phyloP scores from a whole-genome alignment of 371 early-diverging fungal species.

The Syncephalastrum racemosum region DNA sequence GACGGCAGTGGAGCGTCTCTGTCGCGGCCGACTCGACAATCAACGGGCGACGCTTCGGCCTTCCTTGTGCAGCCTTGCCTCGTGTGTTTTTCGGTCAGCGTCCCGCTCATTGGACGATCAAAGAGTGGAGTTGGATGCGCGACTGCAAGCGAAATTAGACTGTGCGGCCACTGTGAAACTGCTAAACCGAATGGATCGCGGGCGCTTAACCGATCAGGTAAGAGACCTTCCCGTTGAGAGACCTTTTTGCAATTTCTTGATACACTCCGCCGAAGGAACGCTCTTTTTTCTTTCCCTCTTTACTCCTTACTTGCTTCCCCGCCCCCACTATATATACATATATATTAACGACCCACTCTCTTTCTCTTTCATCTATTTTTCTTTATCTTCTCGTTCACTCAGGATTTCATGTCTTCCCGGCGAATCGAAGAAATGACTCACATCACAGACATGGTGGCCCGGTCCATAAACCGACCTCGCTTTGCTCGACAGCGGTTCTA shows the following conservation, averaged over 20 bases:
- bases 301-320: slow-evolving; percentile 7
- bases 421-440: slow-evolving; percentile 44
- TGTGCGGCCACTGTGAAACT: slow-evolving; percentile 18
- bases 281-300: no score
- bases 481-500: slow-evolving; percentile 25
- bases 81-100: slow-evolving; percentile 20
- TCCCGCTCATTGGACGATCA: slow-evolving; percentile 36
- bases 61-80: slow-evolving; percentile 28
- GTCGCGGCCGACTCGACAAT: slow-evolving; percentile 36
- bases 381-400: background rate
- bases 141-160: slow-evolving; percentile 23
- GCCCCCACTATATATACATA: slow-evolving; percentile 1
- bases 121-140: slow-evolving; percentile 15
- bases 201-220: slow-evolving; percentile 34
- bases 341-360: slow-evolving; percentile 8
- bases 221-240: slow-evolving; percentile 5
- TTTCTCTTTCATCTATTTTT: slow-evolving; percentile 12
- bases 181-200: slow-evolving; percentile 25
- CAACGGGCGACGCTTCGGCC: slow-evolving; percentile 27
- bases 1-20: slow-evolving; percentile 30
- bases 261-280: no score
- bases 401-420: slow-evolving; percentile 47
- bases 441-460: slow-evolving; percentile 55
- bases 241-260: no score
- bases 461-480: slow-evolving; percentile 39